Conservation (phyloP, 2,329 filamentous ascomycete species). For the Diaporthe sp. region DNA sequence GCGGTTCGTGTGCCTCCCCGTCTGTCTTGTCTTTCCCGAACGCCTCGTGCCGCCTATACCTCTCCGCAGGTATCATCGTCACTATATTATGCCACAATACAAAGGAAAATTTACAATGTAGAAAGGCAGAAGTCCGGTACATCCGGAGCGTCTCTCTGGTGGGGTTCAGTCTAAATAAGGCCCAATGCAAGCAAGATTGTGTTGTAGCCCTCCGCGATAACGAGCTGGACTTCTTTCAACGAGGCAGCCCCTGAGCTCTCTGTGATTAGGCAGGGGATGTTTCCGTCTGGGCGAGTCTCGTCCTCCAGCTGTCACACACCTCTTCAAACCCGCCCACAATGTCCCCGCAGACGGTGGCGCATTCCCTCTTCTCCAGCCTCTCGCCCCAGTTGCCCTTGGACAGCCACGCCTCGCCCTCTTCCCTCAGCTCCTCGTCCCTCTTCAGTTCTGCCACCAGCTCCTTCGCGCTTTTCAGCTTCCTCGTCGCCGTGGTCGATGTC, state of each 20-base stretch:
- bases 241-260: background rate
- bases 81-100: constrained; percentile 28
- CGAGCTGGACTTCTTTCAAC: background rate
- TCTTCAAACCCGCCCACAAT: constrained; percentile 94
- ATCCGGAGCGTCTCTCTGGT: background rate
- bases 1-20: background rate
- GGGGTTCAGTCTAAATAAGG: constrained; percentile 12
- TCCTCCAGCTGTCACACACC: constrained; percentile 86
- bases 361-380: constrained; percentile 80
- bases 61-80: constrained; percentile 31
- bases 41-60: constrained; percentile 12
- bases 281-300: constrained; percentile 74
- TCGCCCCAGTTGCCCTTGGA: constrained; percentile 85
- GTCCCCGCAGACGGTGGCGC: constrained; percentile 84
- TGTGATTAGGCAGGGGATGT: constrained; percentile 50
- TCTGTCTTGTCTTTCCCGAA: constrained; percentile 27
- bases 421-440: constrained; percentile 82
- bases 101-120: constrained; percentile 21
- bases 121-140: background rate
- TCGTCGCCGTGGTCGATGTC: constrained; percentile 82
- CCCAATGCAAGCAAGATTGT: constrained; percentile 6
- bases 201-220: background rate
- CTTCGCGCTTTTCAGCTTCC: constrained; percentile 82
- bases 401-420: constrained; percentile 86
- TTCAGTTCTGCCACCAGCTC: constrained; percentile 89